These are phyloP conservation scores for Prosopis cineraria DNA, from an alignment of 306 rosid species.

Conservation along the genomic window DNA sequence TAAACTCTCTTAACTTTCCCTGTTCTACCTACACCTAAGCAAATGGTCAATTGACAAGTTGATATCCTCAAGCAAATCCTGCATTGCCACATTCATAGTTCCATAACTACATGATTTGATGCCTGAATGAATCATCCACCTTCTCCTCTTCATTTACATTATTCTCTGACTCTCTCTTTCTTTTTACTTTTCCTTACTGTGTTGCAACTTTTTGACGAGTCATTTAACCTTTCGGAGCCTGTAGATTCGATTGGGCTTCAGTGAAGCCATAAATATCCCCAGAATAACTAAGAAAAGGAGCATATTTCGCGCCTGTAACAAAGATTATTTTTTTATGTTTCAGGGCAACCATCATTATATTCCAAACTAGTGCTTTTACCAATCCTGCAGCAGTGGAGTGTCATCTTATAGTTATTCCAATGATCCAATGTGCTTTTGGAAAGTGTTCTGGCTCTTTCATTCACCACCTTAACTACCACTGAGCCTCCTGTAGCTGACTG, in stretches of 20 bases:
- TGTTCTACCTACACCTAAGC: constrained; percentile 35
- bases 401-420: constrained; percentile 30
- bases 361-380: constrained; percentile 32
- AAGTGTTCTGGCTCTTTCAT: constrained; percentile 36
- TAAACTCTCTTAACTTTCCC: not conserved
- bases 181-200: constrained; percentile 38
- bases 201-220: constrained; percentile 54
- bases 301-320: constrained; percentile 8
- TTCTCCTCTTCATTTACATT: constrained; percentile 30
- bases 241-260: constrained; percentile 34
- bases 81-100: constrained; percentile 32
- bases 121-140: constrained; percentile 39
- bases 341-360: constrained; percentile 21
- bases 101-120: constrained; percentile 41
- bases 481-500: constrained; percentile 7
- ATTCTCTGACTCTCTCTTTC: constrained; percentile 21
- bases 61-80: constrained; percentile 25
- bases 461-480: constrained; percentile 43
- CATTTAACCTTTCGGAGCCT: constrained; percentile 48
- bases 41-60: constrained; percentile 6
- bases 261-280: constrained; percentile 23
- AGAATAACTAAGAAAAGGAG: constrained; percentile 28
- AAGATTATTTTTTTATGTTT: not conserved
- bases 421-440: constrained; percentile 39
- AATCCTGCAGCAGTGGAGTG: constrained; percentile 33